Evolutionary conservation across 2,329 filamentous ascomycete genomes (phyloP), one percentile per base, ranked within the genome.

Genomic region (Xylaria sp.): DNA sequence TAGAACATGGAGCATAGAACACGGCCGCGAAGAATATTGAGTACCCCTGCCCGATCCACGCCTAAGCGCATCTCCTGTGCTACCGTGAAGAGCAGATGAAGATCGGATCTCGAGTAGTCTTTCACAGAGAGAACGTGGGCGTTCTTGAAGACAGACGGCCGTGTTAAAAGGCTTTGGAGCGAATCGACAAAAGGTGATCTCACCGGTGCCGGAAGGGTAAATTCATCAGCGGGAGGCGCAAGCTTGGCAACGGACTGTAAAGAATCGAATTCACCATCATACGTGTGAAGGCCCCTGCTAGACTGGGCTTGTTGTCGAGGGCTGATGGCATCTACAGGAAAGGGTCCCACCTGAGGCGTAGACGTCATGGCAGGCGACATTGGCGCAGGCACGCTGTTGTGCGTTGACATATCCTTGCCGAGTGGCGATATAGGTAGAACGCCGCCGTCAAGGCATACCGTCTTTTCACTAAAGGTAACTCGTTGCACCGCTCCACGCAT

Each of bases 51-150:
- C 51, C 93, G 90, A 79, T 98, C 92, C 29, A 97, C 95, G 55
- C 93, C 93, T 17, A 97, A 86, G 29, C 94, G 91, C 93, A 99
- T 98, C 80, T 99, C 95, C 76, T 97, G 92, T 1, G 95, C 95
- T 51, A 99, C 91, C 7, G 94, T 96, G 83, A 99, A 98, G 49
- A 99, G 87, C 63, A 96, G 80, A 77, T 98, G 95, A 51, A 99
- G 84, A 72, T 99, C 94, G 17, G 90, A 85, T 47, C 93, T 90
- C 49, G 83, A 89, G 81, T 97, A 97, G 74, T 97, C 90, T 74
- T 90, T 91, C 68, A 99, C 95, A 0, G 94, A 97, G 48, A 97
- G 82, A 47, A 99, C 90, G 72, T 97, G 91, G 67, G 92, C 87
- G 71, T 91, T 88, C 79, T 93, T 96, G 84, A 98, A 97, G 0